Percentiles rank a stretch among this genome's conserved stretches.
Evolutionary conservation across 352 stramenopile genomes (phyloP).

Genomic region (Phytophthora fragariaefolia): DNA sequence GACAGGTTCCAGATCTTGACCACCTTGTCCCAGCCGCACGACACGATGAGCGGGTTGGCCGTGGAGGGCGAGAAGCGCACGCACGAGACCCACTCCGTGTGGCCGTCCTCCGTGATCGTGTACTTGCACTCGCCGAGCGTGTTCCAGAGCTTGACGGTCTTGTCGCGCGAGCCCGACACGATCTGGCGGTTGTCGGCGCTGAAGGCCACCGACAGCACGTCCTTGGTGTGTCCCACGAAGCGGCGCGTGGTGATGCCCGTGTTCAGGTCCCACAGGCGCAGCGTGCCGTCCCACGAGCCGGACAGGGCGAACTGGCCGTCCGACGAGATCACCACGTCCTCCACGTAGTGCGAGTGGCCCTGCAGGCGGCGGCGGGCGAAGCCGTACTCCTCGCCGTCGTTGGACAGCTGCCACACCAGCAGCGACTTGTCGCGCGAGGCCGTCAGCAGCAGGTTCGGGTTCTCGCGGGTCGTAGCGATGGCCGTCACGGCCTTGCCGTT

Average conservation of each 20-base stretch:
- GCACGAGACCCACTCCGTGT: constrained; percentile 99
- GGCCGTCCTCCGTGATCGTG: constrained; percentile 98
- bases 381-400: constrained; percentile 98
- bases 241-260: constrained; percentile 98
- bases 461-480: constrained; percentile 98
- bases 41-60: constrained; percentile 98
- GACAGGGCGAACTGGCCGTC: constrained; percentile 99
- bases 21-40: constrained; percentile 99
- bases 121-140: constrained; percentile 99
- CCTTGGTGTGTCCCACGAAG: constrained; percentile 99
- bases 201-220: constrained; percentile 99
- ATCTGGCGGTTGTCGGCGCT: constrained; percentile 99
- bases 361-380: constrained; percentile 96
- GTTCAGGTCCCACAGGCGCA: constrained; percentile 99
- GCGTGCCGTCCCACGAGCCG: constrained; percentile 98
- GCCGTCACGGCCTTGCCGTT: constrained; percentile 92
- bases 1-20: constrained; percentile 99
- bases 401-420: constrained; percentile 90
- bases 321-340: constrained; percentile 99
- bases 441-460: constrained; percentile 99
- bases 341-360: constrained; percentile 99
- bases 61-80: constrained; percentile 98
- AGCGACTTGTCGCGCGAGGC: constrained; percentile 98
- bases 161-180: constrained; percentile 98
- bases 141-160: constrained; percentile 99